These are phyloP conservation scores for Cercospora sp. DNA, from an alignment of 2,329 filamentous ascomycete species.

Conservation along the genomic window DNA sequence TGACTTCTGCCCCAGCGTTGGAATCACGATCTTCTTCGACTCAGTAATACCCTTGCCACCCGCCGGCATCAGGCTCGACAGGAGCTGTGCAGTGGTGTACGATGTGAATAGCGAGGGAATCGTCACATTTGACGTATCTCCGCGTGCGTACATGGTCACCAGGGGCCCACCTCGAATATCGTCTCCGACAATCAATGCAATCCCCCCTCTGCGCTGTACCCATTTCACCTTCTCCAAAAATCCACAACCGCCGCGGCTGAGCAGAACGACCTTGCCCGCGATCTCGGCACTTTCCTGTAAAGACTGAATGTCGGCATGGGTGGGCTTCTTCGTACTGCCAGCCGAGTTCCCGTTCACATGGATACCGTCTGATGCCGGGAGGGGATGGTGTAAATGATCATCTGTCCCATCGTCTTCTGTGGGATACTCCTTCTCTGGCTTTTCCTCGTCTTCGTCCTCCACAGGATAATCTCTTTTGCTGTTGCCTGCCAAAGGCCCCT, in stretches of 20 bases:
- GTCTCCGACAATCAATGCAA: constrained; percentile 91
- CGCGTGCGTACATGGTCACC: constrained; percentile 97
- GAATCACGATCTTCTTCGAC: constrained; percentile 52
- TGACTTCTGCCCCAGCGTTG: constrained; percentile 35
- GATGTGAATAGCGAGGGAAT: constrained; percentile 96
- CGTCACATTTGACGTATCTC: constrained; percentile 90
- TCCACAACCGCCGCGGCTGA: constrained; percentile 91
- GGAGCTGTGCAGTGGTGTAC: constrained; percentile 86
- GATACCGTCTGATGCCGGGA: constrained; percentile 47
- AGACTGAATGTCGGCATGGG: constrained; percentile 85
- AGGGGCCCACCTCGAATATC: constrained; percentile 84
- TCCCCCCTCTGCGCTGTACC: constrained; percentile 86
- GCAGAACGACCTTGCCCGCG: constrained; percentile 83
- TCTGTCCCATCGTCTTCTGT: constrained; percentile 74
- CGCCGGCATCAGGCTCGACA: constrained; percentile 81
- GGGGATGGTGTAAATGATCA: constrained; percentile 71
- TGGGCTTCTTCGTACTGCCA: constrained; percentile 40
- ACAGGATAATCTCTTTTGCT: constrained; percentile 27
- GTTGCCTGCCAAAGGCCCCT: constrained; percentile 23
- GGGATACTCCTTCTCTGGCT: constrained; percentile 26
- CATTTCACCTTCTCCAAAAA: constrained; percentile 97
- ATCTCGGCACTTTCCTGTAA: constrained; percentile 92
- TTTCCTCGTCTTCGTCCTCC: constrained; percentile 53
- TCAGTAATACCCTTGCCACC: constrained; percentile 49
- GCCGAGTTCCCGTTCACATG: constrained; percentile 40